Base-by-base conservation (phyloP, 805 yeast species). In the Yamadazyma akitaensis region DNA sequence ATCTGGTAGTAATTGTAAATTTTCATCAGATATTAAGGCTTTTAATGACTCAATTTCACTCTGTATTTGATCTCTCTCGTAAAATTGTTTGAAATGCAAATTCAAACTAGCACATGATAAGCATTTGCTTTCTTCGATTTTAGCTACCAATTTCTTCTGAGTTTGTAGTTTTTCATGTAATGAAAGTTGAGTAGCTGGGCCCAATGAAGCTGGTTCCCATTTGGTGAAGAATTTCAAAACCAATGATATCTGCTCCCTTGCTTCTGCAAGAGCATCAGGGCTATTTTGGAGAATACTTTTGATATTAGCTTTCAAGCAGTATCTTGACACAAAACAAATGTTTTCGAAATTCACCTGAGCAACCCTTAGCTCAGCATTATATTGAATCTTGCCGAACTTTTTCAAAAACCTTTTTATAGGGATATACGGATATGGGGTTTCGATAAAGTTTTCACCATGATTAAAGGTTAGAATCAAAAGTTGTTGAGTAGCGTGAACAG, bases 1-100 rank as follows among this genome's bases (percentile, higher is more conserved):
- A 61, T 94, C 97, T 0, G 99, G 98, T 32, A 94, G 72, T 39
- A 94, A 70, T 53, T 88, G 96, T 57, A 94, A 69, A 58, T 91
- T 94, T 55, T 91, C 96, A 49, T 88, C 96, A 0, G 96, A 84
- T 53, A 90, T 77, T 40, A 85, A 68, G 40, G 76, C 73, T 55
- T 80, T 80, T 55, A 88, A 62, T 0, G 73, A 63, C 10, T 68
- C 76, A 18, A 91, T 82, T 48, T 82, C 73, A 12, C 62, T 57
- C 46, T 75, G 71, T 18, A 86, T 59, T 25, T 59, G 48, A 45
- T 72, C 70, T 50, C 75, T 79, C 39, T 72, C 67, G 37, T 77
- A 71, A 18, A 81, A 60, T 34, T 73, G 75, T 8, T 61, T 48
- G 54, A 67, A 81, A 44, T 78, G 79, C 6, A 53, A 46, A 14